These are phyloP conservation scores for Venturia asperata DNA, from an alignment of 2,329 filamentous ascomycete species.

Conservation along the genomic window DNA sequence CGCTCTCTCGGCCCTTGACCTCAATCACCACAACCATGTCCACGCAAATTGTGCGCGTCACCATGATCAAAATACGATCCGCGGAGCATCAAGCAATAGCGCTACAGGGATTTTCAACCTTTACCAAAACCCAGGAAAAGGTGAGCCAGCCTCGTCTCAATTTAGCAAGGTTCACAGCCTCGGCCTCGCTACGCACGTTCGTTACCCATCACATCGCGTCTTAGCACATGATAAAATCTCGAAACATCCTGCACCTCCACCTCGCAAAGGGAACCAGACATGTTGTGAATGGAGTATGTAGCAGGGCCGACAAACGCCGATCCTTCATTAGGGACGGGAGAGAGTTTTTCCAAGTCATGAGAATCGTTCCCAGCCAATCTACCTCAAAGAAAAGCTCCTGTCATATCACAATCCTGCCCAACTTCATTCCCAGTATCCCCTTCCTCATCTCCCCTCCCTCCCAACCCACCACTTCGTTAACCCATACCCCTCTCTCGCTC, in stretches of 20 bases:
- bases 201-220: not conserved
- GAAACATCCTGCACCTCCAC: not conserved
- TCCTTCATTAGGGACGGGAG: too few species aligned
- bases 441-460: not conserved
- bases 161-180: constrained; percentile 4
- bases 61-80: constrained; percentile 8
- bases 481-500: not conserved
- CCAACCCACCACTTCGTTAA: not conserved
- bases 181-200: not conserved
- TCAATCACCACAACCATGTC: not conserved
- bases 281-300: too few species aligned
- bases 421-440: not conserved
- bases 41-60: constrained; percentile 10
- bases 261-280: too few species aligned
- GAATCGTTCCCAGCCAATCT: too few species aligned
- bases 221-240: not conserved
- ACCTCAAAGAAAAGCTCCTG: too few species aligned
- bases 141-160: constrained; percentile 1
- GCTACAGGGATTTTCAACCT: not conserved
- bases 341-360: too few species aligned
- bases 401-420: too few species aligned
- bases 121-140: constrained; percentile 12
- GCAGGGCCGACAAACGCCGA: too few species aligned
- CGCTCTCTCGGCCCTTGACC: not conserved
- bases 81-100: constrained; percentile 9